Conservation (phyloP, 2,329 filamentous ascomycete species). For the Cladosporium cucumerinum region DNA sequence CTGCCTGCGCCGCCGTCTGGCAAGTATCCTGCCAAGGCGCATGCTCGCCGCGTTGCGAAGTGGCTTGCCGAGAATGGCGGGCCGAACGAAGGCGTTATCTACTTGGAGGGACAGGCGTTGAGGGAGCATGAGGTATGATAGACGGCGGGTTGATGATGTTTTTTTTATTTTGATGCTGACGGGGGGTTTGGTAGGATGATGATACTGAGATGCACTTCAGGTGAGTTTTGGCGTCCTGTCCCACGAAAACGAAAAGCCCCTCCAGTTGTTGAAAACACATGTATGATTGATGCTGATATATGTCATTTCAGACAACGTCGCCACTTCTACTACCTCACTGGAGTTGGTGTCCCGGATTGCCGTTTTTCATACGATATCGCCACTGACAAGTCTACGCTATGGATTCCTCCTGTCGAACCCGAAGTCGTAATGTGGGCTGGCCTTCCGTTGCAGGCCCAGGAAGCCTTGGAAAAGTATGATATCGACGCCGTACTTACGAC, state of each 20-base stretch:
- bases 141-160: neutral
- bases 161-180: neutral
- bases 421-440: slow-evolving; percentile 94
- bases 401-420: slow-evolving; percentile 84
- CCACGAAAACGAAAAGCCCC: neutral
- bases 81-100: slow-evolving; percentile 68
- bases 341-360: slow-evolving; percentile 77
- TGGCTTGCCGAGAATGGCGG: slow-evolving; percentile 67
- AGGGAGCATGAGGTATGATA: slow-evolving; percentile 64
- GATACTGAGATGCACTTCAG: slow-evolving; percentile 79
- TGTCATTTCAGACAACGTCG: slow-evolving; percentile 43
- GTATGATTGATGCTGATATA: neutral
- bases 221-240: slow-evolving; percentile 42
- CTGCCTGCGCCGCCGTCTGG: slow-evolving; percentile 38
- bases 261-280: neutral
- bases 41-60: slow-evolving; percentile 78
- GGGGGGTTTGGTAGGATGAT: slow-evolving; percentile 58
- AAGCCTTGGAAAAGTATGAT: slow-evolving; percentile 61
- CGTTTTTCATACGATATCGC: slow-evolving; percentile 79
- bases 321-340: slow-evolving; percentile 92
- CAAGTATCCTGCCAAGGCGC: slow-evolving; percentile 79
- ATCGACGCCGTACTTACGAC: slow-evolving; percentile 54
- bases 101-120: slow-evolving; percentile 80
- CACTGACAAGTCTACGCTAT: slow-evolving; percentile 72
- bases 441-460: slow-evolving; percentile 72